Percentiles rank a stretch among this genome's conserved stretches.
phyloP scores from a whole-genome alignment of 805 yeast species.

The Saccharomycopsis lassenensis region DNA sequence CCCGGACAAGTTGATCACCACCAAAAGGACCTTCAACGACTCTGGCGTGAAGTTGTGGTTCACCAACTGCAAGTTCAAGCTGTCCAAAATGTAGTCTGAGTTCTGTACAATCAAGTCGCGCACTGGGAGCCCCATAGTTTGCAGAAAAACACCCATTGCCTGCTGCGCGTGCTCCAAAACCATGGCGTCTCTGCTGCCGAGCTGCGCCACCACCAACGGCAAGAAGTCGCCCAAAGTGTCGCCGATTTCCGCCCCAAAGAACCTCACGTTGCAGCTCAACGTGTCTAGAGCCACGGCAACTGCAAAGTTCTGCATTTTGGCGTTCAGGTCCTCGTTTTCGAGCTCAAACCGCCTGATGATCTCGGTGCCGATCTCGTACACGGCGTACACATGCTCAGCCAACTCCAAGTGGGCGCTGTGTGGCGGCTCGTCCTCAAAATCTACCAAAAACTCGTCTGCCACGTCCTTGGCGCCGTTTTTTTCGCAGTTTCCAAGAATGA shows the following conservation, averaged over 20 bases:
- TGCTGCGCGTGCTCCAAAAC: slow-evolving; percentile 41
- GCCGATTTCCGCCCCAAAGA: too few species aligned
- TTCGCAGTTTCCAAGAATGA: slow-evolving; percentile 20
- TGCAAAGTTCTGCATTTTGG: too few species aligned
- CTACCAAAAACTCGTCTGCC: slow-evolving; percentile 21
- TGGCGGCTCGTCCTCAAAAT: slow-evolving; percentile 23
- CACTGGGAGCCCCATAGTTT: slow-evolving; percentile 43
- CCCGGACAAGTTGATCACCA: slow-evolving; percentile 65
- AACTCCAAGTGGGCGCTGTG: slow-evolving; percentile 33
- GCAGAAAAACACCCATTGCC: slow-evolving; percentile 40
- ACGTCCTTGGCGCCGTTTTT: slow-evolving; percentile 19
- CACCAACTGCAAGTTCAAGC: slow-evolving; percentile 59
- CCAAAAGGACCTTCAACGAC: slow-evolving; percentile 56
- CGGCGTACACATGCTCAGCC: slow-evolving; percentile 60
- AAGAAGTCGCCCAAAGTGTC: too few species aligned
- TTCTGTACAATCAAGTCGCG: slow-evolving; percentile 48
- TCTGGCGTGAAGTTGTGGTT: slow-evolving; percentile 66
- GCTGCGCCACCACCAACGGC: too few species aligned
- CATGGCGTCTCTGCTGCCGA: too few species aligned
- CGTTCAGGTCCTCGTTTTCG: too few species aligned
- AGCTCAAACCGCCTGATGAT: too few species aligned
- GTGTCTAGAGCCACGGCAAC: too few species aligned
- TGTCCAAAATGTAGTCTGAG: slow-evolving; percentile 71
- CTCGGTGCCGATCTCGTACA: slow-evolving; percentile 62
- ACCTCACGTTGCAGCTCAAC: too few species aligned